These are phyloP conservation scores for Nigrospora sphaerica DNA, from an alignment of 2,329 filamentous ascomycete species.

Conservation along the genomic window DNA sequence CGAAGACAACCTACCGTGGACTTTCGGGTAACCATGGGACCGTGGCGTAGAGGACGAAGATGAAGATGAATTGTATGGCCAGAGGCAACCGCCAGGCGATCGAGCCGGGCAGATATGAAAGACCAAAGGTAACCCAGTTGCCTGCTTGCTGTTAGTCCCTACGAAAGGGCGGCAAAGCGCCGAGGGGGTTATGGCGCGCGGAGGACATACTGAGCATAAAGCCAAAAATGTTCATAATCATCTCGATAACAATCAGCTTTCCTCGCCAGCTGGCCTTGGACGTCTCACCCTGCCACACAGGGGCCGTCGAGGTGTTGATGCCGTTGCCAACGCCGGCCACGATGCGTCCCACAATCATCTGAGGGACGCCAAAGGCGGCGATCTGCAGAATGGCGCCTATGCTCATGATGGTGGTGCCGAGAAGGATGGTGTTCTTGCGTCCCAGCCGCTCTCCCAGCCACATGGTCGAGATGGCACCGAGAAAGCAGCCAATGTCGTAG, in stretches of 20 bases:
- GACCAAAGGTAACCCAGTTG: constrained; percentile 32
- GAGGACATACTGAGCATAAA: constrained; percentile 15
- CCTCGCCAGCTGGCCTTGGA: constrained; percentile 22
- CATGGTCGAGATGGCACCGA: constrained; percentile 34
- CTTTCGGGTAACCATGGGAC: constrained; percentile 25
- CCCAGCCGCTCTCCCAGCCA: constrained; percentile 25
- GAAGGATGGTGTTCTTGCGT: constrained; percentile 22
- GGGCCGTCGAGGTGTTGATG: constrained; percentile 28
- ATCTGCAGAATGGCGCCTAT: constrained; percentile 26
- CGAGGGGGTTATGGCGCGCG: neutral
- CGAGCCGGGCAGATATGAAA: constrained; percentile 26
- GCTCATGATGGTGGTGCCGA: constrained; percentile 24
- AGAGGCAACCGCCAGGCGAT: constrained; percentile 36
- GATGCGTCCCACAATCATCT: constrained; percentile 36
- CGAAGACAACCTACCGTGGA: constrained; percentile 15
- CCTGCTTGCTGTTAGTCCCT: constrained; percentile 8
- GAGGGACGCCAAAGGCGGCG: constrained; percentile 25
- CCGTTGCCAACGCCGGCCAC: constrained; percentile 42
- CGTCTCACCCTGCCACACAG: constrained; percentile 31
- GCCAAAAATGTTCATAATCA: constrained; percentile 22
- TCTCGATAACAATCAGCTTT: constrained; percentile 23
- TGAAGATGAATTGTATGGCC: constrained; percentile 38
- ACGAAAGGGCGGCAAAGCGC: neutral
- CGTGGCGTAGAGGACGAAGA: constrained; percentile 17
- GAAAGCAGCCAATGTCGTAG: constrained; percentile 54